Evolutionary conservation across 75 land plant species (phyloP).

Genomic region (Pinus tabuliformis): DNA sequence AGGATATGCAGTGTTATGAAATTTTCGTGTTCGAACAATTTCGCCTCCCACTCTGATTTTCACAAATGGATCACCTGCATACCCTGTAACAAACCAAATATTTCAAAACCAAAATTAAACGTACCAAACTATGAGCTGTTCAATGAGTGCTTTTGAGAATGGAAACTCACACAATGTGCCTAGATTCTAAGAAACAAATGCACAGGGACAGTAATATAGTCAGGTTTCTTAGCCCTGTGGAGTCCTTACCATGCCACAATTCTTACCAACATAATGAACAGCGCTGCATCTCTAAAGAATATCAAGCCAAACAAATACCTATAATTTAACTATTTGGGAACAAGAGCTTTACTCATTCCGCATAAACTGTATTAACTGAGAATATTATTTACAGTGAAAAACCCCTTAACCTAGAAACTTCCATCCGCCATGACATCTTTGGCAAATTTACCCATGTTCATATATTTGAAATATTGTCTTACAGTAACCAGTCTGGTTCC

Average conservation of each 20-base stretch:
- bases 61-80: constrained; percentile 39
- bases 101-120: background rate
- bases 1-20: constrained; percentile 26
- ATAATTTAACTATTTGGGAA: background rate
- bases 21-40: constrained; percentile 29
- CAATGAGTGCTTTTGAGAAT: background rate
- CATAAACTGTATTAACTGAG: background rate
- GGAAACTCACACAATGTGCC: background rate
- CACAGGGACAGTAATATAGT: background rate
- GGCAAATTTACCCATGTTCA: background rate
- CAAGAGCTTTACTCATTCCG: background rate
- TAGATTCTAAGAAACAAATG: too few relatives aligned
- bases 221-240: background rate
- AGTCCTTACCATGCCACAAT: background rate
- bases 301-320: background rate
- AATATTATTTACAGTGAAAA: background rate
- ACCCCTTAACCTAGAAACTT: background rate
- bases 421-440: background rate
- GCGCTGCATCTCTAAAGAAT: background rate
- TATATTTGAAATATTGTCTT: background rate
- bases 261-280: background rate
- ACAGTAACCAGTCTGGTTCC: background rate
- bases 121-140: background rate
- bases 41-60: constrained; percentile 28
- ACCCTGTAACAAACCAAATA: constrained; percentile 13